phyloP scores from a whole-genome alignment of 2,329 filamentous ascomycete species.

The Sporothrix inflata region DNA sequence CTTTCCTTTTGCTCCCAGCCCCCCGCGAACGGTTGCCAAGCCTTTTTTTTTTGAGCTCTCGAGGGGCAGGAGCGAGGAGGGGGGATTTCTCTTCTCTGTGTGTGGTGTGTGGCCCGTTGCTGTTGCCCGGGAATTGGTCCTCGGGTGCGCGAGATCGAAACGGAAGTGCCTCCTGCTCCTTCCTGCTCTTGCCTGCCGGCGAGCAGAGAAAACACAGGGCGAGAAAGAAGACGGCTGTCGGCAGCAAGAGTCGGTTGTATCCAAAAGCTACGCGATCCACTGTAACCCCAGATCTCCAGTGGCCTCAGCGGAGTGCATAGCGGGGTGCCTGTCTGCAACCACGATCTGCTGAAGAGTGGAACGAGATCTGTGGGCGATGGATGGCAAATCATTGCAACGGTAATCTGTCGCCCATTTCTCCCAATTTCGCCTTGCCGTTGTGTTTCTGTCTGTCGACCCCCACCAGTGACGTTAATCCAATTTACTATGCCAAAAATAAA shows the following conservation, averaged over 20 bases:
- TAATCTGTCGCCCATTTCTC: no score
- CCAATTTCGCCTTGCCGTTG: not conserved
- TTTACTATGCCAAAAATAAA: not conserved
- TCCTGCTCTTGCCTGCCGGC: no score
- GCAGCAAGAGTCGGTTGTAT: no score
- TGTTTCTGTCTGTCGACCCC: no score
- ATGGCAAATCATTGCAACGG: not conserved
- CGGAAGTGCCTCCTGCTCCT: no score
- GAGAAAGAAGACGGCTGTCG: no score
- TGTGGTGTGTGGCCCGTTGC: no score
- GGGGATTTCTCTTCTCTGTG: not conserved
- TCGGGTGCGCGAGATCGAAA: not conserved
- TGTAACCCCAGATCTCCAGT: conserved; percentile 4
- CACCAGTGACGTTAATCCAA: no score
- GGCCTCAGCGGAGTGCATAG: not conserved
- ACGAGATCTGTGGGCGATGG: not conserved
- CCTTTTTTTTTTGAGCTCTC: not conserved
- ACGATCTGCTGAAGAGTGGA: not conserved
- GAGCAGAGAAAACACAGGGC: no score
- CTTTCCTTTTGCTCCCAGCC: not conserved
- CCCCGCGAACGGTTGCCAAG: not conserved
- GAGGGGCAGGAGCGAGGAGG: not conserved
- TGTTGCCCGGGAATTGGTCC: not conserved
- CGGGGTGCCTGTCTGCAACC: not conserved
- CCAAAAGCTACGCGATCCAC: not conserved